phyloP scores from a whole-genome alignment of 192 early-diverging fungal genomes.

The Podila epicladia region DNA sequence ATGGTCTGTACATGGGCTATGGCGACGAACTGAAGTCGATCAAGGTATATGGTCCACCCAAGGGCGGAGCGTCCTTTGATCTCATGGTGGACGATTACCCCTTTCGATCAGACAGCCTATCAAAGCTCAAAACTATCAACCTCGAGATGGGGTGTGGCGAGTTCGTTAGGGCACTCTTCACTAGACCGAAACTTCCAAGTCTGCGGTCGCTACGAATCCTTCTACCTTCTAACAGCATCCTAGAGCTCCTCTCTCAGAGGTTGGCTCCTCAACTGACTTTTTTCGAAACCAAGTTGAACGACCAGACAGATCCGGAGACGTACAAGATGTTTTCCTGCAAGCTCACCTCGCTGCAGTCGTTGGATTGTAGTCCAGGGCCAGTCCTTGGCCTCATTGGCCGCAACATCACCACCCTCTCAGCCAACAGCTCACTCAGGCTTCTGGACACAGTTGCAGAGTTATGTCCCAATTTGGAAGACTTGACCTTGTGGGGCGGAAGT shows the following conservation, averaged over 20 bases:
- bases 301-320: constrained; percentile 4
- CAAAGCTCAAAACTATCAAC: constrained; percentile 13
- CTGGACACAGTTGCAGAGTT: constrained; percentile 12
- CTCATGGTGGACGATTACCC: constrained; percentile 6
- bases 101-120: constrained; percentile 1
- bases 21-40: constrained; percentile 6
- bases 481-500: constrained; percentile 24
- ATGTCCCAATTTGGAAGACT: constrained; percentile 15
- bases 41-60: constrained; percentile 3
- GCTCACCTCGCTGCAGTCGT: background rate
- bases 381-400: constrained; percentile 9
- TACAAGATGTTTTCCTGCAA: constrained; percentile 4
- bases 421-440: constrained; percentile 21
- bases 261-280: constrained; percentile 15
- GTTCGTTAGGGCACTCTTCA: constrained; percentile 13
- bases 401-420: constrained; percentile 24
- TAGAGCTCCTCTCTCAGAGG: background rate
- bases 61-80: background rate
- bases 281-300: constrained; percentile 18
- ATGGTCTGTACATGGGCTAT: constrained; percentile 23
- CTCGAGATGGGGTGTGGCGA: constrained; percentile 4
- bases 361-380: constrained; percentile 23
- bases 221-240: constrained; percentile 7
- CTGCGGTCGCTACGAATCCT: constrained; percentile 11
- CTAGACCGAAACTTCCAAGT: background rate